Evolutionary conservation across 768 basidiomycete species (phyloP), one percentile per base, ranked within the genome.

Genomic region (Fistulinella prunicolor): DNA sequence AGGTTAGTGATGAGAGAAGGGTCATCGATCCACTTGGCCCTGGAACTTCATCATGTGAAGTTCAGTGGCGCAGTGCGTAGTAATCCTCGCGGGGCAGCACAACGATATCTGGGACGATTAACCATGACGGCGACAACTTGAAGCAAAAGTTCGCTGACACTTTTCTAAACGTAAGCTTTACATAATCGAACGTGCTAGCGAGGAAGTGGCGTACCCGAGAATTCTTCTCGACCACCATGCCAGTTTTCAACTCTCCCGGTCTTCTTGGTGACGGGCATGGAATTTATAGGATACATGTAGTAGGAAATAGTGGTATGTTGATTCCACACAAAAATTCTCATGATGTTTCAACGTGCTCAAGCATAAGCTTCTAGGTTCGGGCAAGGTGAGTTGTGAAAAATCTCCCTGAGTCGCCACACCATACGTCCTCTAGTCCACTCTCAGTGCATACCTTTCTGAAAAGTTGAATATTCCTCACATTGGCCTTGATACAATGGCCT

Each of bases 261-360:
- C 51, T 64, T 71, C 50, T 70, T 24, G 78, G 80, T 19, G 76
- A 81, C 51, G 67, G 50, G 21, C 29, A 69, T 17, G 78, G 80
- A 3, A 58, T 53, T 12, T 81, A 76, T 52, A 74, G 70, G 48
- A 63, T 83, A 37, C 68, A 71, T 38, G 45, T 82, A 12, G 58
- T 76, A 12, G 81, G 81, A 36, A 83, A 83, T 52, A 72, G 72
- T 51, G 79, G 80, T 79, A 65, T 38, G 73, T 48, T 36, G 34
- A 19, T 35, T 43, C 28, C 6, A 35, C 40, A 24, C 2, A n/a
- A 38, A 3, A 24, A 20, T n/a, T n/a, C n/a, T n/a, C 21, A 9
- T 14, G 13, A 3, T 41, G 9, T 38, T 45, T 38, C 50, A 44
- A n/a, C 21, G 26, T 9, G 30, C 32, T 21, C 6, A n/a, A 46